Conservation (phyloP, 179 eudicot genomes). For the Corrigiola litoralis region DNA sequence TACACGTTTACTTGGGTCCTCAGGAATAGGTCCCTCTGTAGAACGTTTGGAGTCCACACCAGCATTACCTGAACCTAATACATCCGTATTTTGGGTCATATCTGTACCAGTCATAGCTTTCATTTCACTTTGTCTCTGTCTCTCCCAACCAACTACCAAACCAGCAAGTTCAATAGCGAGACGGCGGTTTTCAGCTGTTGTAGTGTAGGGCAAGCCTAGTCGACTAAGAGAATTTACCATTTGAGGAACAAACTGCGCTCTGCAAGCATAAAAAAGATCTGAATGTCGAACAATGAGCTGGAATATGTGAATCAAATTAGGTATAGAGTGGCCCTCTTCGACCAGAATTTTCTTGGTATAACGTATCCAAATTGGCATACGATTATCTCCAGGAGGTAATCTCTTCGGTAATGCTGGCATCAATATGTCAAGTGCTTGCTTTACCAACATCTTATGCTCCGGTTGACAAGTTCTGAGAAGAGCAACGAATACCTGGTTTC, state of each 20-base stretch:
- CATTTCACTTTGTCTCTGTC: slow-evolving; percentile 91
- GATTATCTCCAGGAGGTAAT: slow-evolving; percentile 93
- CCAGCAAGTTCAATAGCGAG: slow-evolving; percentile 99
- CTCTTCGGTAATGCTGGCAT: slow-evolving; percentile 99
- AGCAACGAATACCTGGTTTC: slow-evolving; percentile 88
- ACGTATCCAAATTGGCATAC: slow-evolving; percentile 99
- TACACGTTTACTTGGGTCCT: slow-evolving; percentile 78
- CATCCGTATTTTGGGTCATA: slow-evolving; percentile 50
- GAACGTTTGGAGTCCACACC: slow-evolving; percentile 56
- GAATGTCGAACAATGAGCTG: slow-evolving; percentile 99
- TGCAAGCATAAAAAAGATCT: slow-evolving; percentile 91
- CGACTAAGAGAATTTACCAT: slow-evolving; percentile 99
- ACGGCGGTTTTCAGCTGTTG: slow-evolving; percentile 92
- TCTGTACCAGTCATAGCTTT: slow-evolving; percentile 54
- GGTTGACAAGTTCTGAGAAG: slow-evolving; percentile 99
- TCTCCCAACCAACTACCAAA: slow-evolving; percentile 96
- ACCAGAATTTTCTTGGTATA: slow-evolving; percentile 96
- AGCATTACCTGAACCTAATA: slow-evolving; percentile 35
- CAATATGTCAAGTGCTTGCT: slow-evolving; percentile 97
- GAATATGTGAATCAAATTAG: slow-evolving; percentile 94
- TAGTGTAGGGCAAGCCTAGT: slow-evolving; percentile 89
- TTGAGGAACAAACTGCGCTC: slow-evolving; percentile 99
- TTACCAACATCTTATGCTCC: slow-evolving; percentile 97
- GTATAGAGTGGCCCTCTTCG: slow-evolving; percentile 99
- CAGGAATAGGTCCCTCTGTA: slow-evolving; percentile 60